These are phyloP conservation scores for Globisporangium lucens DNA, from an alignment of 352 stramenopile species.

Conservation along the genomic window DNA sequence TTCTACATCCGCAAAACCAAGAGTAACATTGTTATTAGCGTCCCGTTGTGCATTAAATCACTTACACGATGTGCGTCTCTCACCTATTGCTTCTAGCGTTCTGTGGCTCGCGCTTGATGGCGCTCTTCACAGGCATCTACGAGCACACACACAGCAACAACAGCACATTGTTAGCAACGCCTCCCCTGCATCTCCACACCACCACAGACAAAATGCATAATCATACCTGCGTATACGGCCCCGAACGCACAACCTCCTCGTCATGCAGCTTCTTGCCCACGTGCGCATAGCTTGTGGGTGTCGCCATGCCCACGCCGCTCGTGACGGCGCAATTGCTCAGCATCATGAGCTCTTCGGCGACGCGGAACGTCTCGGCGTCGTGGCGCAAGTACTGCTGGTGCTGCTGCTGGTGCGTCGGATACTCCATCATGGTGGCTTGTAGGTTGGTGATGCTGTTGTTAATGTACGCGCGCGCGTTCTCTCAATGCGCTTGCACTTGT, in stretches of 20 bases:
- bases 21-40: background rate
- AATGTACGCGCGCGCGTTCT: background rate
- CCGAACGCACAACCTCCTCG: background rate
- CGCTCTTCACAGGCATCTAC: slow-evolving; percentile 1
- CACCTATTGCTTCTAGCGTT: background rate
- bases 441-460: background rate
- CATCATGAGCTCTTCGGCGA: slow-evolving; percentile 76
- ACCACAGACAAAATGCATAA: too few relatives aligned
- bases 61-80: background rate
- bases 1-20: background rate
- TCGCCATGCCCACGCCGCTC: background rate
- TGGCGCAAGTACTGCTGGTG: slow-evolving; percentile 24
- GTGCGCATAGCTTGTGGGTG: background rate
- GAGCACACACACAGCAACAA: background rate
- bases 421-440: slow-evolving; percentile 29
- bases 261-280: slow-evolving; percentile 1
- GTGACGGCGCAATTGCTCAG: slow-evolving; percentile 39
- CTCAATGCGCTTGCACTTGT: background rate
- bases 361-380: slow-evolving; percentile 71
- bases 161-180: background rate
- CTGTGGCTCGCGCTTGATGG: slow-evolving; percentile 10
- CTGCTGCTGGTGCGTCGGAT: slow-evolving; percentile 11
- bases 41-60: background rate
- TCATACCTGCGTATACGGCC: background rate
- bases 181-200: background rate